Conservation (phyloP, 352 stramenopile genomes). For the Globisporangium emineosum region DNA sequence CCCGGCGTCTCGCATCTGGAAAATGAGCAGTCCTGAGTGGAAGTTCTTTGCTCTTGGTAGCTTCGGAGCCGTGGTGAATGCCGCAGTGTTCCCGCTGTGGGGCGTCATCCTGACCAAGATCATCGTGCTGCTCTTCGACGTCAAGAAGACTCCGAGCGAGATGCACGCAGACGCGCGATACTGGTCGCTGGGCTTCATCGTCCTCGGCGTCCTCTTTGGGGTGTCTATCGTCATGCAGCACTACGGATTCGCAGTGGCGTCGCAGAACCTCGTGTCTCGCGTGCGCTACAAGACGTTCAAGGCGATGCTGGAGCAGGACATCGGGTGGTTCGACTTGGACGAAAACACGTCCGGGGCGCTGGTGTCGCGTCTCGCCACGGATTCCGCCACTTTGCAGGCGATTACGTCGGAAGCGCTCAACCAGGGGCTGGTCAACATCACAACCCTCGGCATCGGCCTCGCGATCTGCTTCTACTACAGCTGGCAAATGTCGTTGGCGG, state of each 20-base stretch:
- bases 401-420: conserved; percentile 72
- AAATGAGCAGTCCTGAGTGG: conserved; percentile 39
- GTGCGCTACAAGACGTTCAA: conserved; percentile 42
- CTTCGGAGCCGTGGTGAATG: conserved; percentile 38
- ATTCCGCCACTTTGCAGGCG: conserved; percentile 72
- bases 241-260: conserved; percentile 53
- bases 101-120: conserved; percentile 56
- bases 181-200: conserved; percentile 34
- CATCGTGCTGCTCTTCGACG: conserved; percentile 46
- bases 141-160: conserved; percentile 21
- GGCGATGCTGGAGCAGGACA: conserved; percentile 67
- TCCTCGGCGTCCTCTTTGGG: conserved; percentile 36
- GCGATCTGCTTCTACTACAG: conserved; percentile 47
- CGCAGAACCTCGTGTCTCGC: conserved; percentile 42
- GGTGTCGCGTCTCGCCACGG: conserved; percentile 55
- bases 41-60: conserved; percentile 39
- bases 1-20: conserved; percentile 36
- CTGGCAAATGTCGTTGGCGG: conserved; percentile 54
- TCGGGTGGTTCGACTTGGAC: conserved; percentile 74
- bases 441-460: conserved; percentile 48
- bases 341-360: conserved; percentile 65
- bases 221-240: conserved; percentile 40
- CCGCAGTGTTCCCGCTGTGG: conserved; percentile 40
- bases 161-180: conserved; percentile 29
- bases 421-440: conserved; percentile 44